Evolutionary conservation across 257 asterid species (phyloP).

Genomic region (Rehmannia glutinosa): DNA sequence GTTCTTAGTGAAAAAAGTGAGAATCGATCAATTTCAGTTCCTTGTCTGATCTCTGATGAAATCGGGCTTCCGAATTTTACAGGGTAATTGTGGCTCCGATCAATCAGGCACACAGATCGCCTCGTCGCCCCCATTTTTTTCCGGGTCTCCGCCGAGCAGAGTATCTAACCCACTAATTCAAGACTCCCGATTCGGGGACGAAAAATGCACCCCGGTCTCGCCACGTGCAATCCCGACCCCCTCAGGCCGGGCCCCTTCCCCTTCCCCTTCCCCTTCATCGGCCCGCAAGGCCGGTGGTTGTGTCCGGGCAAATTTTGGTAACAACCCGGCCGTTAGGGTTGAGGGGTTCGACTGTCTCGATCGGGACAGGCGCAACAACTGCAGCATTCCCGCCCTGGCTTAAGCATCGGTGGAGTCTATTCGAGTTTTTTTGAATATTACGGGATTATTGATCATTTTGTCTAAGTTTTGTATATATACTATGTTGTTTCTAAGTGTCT

Average conservation of each 20-base stretch:
- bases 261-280: conserved; percentile 65
- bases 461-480: conserved; percentile 40
- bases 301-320: conserved; percentile 74
- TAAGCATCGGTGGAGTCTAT: conserved; percentile 1
- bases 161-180: conserved; percentile 99
- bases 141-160: conserved; percentile 99
- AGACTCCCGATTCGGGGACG: conserved; percentile 81
- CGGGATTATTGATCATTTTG: conserved; percentile 15
- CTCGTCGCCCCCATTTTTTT: conserved; percentile 99
- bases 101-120: conserved; percentile 53
- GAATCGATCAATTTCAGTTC: not conserved
- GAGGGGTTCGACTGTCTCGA: conserved; percentile 97
- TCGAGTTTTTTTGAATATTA: not conserved
- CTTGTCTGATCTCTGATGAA: not conserved
- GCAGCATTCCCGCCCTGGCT: conserved; percentile 93
- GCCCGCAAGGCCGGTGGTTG: conserved; percentile 70
- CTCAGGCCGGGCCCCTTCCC: conserved; percentile 46
- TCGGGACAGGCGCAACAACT: conserved; percentile 76
- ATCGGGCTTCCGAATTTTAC: conserved; percentile 3
- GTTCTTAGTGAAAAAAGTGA: too few species aligned
- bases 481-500: conserved; percentile 31
- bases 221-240: conserved; percentile 63
- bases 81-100: conserved; percentile 66
- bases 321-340: conserved; percentile 81
- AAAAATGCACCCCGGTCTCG: conserved; percentile 43